phyloP scores from a whole-genome alignment of 1,284 basidiomycete genomes.

The Trametes polyzona region DNA sequence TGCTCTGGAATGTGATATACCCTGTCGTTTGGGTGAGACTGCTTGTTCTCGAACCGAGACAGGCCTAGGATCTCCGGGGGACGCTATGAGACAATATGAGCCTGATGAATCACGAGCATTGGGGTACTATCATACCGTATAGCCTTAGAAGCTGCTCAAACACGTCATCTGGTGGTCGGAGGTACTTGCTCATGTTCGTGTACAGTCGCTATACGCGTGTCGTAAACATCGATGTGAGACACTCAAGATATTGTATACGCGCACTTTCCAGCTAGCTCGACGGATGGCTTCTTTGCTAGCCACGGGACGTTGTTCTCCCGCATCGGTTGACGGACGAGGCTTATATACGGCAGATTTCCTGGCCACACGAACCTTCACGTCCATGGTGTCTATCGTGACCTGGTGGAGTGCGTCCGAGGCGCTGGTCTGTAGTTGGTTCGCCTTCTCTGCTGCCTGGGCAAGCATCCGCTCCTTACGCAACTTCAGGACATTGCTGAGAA shows the following conservation, averaged over 20 bases:
- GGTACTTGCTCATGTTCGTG: constrained; percentile 14
- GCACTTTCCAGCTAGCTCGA: constrained; percentile 19
- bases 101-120: too few relatives aligned
- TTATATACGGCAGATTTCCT: constrained; percentile 11
- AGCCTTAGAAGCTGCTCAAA: constrained; percentile 12
- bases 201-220: constrained; percentile 12
- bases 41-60: too few relatives aligned
- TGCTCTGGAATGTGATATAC: too few relatives aligned
- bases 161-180: constrained; percentile 15
- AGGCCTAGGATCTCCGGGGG: neutral
- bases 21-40: too few relatives aligned
- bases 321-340: neutral
- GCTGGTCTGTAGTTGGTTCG: neutral
- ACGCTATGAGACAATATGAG: neutral
- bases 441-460: constrained; percentile 7
- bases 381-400: constrained; percentile 12
- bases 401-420: constrained; percentile 2
- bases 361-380: constrained; percentile 20
- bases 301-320: neutral
- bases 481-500: constrained; percentile 51
- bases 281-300: constrained; percentile 16
- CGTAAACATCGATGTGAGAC: neutral
- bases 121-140: constrained; percentile 2
- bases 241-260: neutral
- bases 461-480: constrained; percentile 39